phyloP scores from a whole-genome alignment of 305 asterid species.

The Fraxinus greggii region DNA sequence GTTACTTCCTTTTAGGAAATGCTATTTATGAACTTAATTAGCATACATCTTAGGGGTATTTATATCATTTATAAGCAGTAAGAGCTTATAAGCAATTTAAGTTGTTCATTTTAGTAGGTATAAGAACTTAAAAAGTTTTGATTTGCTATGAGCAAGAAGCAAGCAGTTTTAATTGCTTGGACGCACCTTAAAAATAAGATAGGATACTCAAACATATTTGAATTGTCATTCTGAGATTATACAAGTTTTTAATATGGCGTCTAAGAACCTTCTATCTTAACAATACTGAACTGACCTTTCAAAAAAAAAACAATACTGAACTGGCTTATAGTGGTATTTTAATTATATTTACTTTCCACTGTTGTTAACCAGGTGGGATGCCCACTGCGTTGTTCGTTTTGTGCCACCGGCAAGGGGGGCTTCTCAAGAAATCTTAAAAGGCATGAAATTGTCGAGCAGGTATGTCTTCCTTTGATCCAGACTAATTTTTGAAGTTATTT shows the following conservation, averaged over 20 bases:
- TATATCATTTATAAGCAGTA: not conserved
- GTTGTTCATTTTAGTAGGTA: not conserved
- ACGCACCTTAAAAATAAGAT: not conserved
- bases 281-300: not conserved
- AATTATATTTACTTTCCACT: conserved; percentile 12
- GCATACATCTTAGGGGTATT: not conserved
- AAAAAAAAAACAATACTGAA: not conserved
- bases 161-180: not conserved
- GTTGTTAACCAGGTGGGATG: conserved; percentile 75
- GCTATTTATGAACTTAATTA: not conserved
- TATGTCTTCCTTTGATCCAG: conserved; percentile 21
- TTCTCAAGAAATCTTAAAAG: conserved; percentile 87
- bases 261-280: not conserved
- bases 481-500: not conserved
- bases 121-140: not conserved
- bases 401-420: conserved; percentile 98
- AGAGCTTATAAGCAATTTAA: not conserved
- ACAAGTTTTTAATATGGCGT: not conserved
- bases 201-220: not conserved
- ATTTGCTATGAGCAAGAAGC: not conserved
- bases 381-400: conserved; percentile 84
- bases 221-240: not conserved
- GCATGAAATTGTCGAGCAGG: conserved; percentile 96
- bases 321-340: not conserved
- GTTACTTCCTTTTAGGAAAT: not conserved